Base-by-base conservation (phyloP, 2,329 filamentous ascomycete genomes). In the Talaromyces sp. region DNA sequence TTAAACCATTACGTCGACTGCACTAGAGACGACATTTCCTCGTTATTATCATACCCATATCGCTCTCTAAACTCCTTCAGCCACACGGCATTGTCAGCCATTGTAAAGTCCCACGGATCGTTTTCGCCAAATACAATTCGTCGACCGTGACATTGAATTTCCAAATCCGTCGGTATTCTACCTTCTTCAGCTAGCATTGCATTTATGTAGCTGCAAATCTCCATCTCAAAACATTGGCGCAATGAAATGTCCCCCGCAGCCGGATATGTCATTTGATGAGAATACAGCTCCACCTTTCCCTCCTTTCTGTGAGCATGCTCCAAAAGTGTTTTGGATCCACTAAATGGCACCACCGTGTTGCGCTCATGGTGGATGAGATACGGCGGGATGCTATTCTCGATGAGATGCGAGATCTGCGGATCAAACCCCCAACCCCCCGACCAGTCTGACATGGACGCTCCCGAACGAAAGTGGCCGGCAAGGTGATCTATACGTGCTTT, bases 371-470 rank as follows among this genome's bases (percentile, higher is more conserved):
- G 73, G 59, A 75, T 76, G 10, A 77, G 65, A 63, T 73, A 77
- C 13, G 74, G 72, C 2, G 74, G 74, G 51, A 77, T 72, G 28
- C 73, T 72, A 55, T 76, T 76, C 55, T 76, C 72, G 13, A 77
- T 73, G 28, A 75, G 63, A 55, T 65, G 65, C 58, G 71, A 70
- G 39, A 78, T 70, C 47, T 69, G 68, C 0, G 70, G 69, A 54
- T 77, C 75, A 60, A 78, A 77, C 25, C 75, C 75, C 73, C 74
- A 76, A 25, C 74, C 72, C 33, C 74, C 73, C 33, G 68, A 64
- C 75, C 75, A 78, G 47, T 71, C 67, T 19, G 66, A 66, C 73
- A 78, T 78, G 53, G 72, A 72, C 25, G 69, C 65, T 53, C 74
- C 75, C 47, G 70, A 70, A 42, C 73, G 70, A 67, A 77, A 78